Conservation (phyloP, 176 grass and related monocot species). For the Musa schizocarpa region DNA sequence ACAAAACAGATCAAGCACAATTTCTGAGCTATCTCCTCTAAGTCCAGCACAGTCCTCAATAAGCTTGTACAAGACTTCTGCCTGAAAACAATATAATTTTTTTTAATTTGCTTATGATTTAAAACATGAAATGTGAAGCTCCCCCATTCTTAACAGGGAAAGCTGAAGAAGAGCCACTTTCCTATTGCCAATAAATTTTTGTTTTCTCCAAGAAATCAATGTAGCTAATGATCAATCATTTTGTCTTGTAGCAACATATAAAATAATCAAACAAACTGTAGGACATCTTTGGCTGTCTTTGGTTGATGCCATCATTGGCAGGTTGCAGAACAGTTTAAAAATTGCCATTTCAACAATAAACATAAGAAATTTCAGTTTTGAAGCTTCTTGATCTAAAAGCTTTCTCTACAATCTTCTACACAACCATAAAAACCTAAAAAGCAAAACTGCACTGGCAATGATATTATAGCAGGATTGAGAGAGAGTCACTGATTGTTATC, state of each 20-base stretch:
- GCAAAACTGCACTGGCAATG: no score
- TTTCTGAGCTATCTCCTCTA: slow-evolving; percentile 82
- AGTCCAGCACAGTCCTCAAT: slow-evolving; percentile 77
- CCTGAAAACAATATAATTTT: slow-evolving; percentile 32
- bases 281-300: neutral
- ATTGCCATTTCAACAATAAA: no score
- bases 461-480: no score
- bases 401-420: no score
- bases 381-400: no score
- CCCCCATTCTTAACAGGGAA: neutral
- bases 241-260: neutral
- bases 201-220: neutral
- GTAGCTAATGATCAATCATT: slow-evolving; percentile 3
- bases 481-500: no score
- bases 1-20: slow-evolving; percentile 90
- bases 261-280: neutral
- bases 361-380: no score
- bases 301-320: neutral
- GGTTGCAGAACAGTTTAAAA: neutral
- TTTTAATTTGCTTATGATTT: neutral
- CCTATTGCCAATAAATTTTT: neutral
- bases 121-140: neutral
- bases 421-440: no score
- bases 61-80: slow-evolving; percentile 85
- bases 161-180: neutral